Evolutionary conservation across 2,329 filamentous ascomycete genomes (phyloP), one percentile per base, ranked within the genome.

Genomic region (Botrytis galanthina): DNA sequence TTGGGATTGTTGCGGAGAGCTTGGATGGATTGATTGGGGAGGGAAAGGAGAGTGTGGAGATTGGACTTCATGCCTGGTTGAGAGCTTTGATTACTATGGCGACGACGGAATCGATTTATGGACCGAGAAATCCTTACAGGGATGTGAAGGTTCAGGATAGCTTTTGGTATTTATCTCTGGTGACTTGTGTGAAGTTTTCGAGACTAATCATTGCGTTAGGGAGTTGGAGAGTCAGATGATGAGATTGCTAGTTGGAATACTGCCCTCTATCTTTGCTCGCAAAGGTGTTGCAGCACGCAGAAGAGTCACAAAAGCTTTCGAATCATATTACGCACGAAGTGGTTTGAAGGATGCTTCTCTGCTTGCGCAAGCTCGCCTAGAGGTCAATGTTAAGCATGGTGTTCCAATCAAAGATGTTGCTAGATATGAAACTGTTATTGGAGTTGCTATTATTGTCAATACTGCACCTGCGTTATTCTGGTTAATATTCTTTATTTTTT

Each of bases 401-500:
- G 76, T 85, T 6, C 72, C 79, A 3, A 60, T 81, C 0, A 75
- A 42, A 18, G 70, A 72, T 37, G 59, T 67, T 6, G 61, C 70
- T 16, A 76, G 82, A 54, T 82, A 82, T 72, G 84, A 85, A 74
- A 81, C 84, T 66, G 84, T 82, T 18, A 80, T 81, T 3, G 81
- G 81, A 1, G 80, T 85, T 67, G 84, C 82, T 0, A 76, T 84
- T 44, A 77, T 86, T 1, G 81, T 81, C 29, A 86, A 84, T 70
- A 84, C 82, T 1, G 78, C 80, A 0, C 82, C 83, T 0, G 77
- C 83, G 0, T 73, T 80, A 0, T 64, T 64, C 42, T 64, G 62
- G 84, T 78, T 82, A 9, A 73, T 84, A 1, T 81, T 82, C 35
- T 78, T 83, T 22, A 76, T 85, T 12, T 78, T 81, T 51, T 82